Evolutionary conservation across 306 rosid species (phyloP), one percentile per base, ranked within the genome.

Genomic region (Prunus kanzakura): DNA sequence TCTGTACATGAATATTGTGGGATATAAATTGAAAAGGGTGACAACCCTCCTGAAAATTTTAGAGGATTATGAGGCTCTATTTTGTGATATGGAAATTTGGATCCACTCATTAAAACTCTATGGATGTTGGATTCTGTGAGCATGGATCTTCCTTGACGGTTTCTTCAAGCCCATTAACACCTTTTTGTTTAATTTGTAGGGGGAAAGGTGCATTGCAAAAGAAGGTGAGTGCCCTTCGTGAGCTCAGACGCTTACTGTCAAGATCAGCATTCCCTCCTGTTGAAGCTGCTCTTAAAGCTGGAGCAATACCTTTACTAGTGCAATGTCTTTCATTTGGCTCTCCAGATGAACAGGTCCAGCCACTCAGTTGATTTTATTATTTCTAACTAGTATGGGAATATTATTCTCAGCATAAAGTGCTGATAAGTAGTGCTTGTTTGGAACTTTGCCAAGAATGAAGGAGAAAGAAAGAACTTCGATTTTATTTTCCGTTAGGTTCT

Each of bases 271-370:
- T 84, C 79, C 99, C 99, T 84, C 98, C 96, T 20, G 82, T 89
- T 81, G 98, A 95, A 73, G 83, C 93, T 74, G 96, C 97, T 78
- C 80, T 92, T 58, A 75, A 86, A 77, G 96, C 97, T 68, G 98
- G 99, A 73, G 97, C 92, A 41, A 74, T 95, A 71, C 76, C 96
- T 56, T 49, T 88, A 71, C 85, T 95, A 56, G 93, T 86, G 75
- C 97, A 92, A 62, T 92, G 97, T 86, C 98, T 92, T 81, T 88
- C 97, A 71, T 92, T 95, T 81, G 99, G 99, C 54, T 89, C 97
- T 71, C 93, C 92, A 22, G 99, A 95, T 78, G 99, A 95, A 71
- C 99, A 95, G 98, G 98, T 92, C 71, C 47, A 16, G 60, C 67
- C 75, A 64, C 68, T 68, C 3, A 18, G 64, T 32, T 78, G 72